These are phyloP conservation scores for Amanita fuliginea DNA, from an alignment of 768 basidiomycete species.

Conservation along the genomic window DNA sequence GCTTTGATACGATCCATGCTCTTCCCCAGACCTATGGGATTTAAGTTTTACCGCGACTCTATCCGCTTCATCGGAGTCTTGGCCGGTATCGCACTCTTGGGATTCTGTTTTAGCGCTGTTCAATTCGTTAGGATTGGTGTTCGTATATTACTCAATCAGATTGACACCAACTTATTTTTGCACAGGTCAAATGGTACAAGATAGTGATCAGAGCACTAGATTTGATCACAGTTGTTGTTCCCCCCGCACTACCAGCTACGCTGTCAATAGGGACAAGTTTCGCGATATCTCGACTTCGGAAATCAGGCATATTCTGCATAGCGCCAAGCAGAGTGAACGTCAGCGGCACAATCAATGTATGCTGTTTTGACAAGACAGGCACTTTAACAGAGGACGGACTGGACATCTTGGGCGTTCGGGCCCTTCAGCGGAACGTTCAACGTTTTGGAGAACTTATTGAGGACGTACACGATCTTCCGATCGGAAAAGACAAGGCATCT, in stretches of 20 bases:
- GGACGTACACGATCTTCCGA: constrained; percentile 78
- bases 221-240: constrained; percentile 93
- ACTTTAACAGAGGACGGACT: constrained; percentile 97
- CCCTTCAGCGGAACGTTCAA: constrained; percentile 62
- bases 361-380: constrained; percentile 98
- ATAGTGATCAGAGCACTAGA: constrained; percentile 90
- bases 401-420: constrained; percentile 90
- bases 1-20: constrained; percentile 94
- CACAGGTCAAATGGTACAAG: constrained; percentile 77
- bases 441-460: constrained; percentile 86
- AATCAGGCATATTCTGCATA: constrained; percentile 87
- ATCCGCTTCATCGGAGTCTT: constrained; percentile 87
- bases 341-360: constrained; percentile 91
- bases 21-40: constrained; percentile 96
- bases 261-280: constrained; percentile 97
- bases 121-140: constrained; percentile 90
- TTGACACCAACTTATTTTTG: background rate
- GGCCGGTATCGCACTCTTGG: constrained; percentile 81
- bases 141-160: constrained; percentile 15
- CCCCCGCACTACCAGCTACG: constrained; percentile 94
- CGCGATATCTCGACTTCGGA: constrained; percentile 80
- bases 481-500: constrained; percentile 61
- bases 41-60: constrained; percentile 96
- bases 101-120: constrained; percentile 85
- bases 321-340: constrained; percentile 94